phyloP scores from a whole-genome alignment of 169 alveolate genomes.

The Neospora caninum region DNA sequence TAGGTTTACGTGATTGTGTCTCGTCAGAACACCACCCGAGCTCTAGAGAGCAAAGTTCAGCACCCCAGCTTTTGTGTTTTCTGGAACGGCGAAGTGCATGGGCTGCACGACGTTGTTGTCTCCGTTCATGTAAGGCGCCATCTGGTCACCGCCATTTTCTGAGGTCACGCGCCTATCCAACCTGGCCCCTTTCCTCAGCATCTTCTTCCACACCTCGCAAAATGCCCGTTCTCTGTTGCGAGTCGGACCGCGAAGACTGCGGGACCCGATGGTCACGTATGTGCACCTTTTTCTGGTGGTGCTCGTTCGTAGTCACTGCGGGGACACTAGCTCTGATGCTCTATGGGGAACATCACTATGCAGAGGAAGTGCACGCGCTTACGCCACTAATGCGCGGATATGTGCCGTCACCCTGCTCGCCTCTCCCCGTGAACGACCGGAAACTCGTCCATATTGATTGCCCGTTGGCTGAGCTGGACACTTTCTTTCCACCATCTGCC shows the following conservation, averaged over 20 bases:
- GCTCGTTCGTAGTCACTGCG: background rate
- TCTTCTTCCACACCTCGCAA: background rate
- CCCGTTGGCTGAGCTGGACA: conserved; percentile 41
- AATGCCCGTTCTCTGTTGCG: background rate
- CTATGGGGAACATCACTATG: conserved; percentile 36
- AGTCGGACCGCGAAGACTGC: conserved; percentile 28
- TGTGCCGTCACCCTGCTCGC: conserved; percentile 57
- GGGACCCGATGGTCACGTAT: conserved; percentile 31
- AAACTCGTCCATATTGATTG: conserved; percentile 60
- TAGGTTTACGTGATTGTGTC: too few relatives aligned
- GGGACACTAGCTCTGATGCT: background rate
- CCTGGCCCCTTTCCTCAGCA: background rate
- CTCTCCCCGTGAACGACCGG: conserved; percentile 56
- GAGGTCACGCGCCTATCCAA: too few relatives aligned
- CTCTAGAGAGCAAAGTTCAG: too few relatives aligned
- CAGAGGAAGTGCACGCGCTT: conserved; percentile 46
- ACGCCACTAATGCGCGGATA: conserved; percentile 22
- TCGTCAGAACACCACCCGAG: too few relatives aligned
- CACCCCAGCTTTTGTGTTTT: too few relatives aligned
- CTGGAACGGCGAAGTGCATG: too few relatives aligned
- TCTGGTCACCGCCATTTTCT: too few relatives aligned
- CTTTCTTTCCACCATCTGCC: conserved; percentile 65
- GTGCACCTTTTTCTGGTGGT: background rate
- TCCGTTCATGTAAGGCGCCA: too few relatives aligned
- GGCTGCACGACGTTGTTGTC: too few relatives aligned